Evolutionary conservation across 169 alveolate species (phyloP), one percentile per base, ranked within the genome.

Genomic region (Plasmodium vivax): DNA sequence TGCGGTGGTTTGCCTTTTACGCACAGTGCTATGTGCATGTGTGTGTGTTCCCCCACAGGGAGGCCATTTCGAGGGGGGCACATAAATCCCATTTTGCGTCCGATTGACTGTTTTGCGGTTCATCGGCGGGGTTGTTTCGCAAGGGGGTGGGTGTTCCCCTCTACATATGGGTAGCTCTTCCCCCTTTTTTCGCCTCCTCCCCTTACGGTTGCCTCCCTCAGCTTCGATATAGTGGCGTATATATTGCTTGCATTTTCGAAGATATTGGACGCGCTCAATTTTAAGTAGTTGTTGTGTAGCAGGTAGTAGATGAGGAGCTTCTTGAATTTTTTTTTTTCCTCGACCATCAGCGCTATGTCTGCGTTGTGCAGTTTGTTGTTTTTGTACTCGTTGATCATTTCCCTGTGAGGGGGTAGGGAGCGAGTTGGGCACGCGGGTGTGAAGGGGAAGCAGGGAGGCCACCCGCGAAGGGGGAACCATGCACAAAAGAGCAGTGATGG

Each of bases 181-280:
- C 0, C 47, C 3, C 47, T 68, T 83, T 68, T 83, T 83, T 36
- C 1, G 12, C 23, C 30, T 58, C n/a, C 16, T 43, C 34, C 51
- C 68, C 23, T 88, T 88, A 88, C 94, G 34, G 94, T 88, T 58
- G 94, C 94, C 45, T 88, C 94, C 56, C 94, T 88, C 82, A 88
- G 51, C 72, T 88, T 88, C 19, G 94, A 88, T 79, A 88, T 88
- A 8, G 94, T 79, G 82, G 94, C 87, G 79, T 88, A 88, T 88
- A 88, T 88, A 51, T 80, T 88, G 56, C 94, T 88, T 56, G 94
- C 94, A 88, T 88, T 88, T 75, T 88, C 94, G 47, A 88, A 88
- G 47, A 88, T 88, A 38, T 56, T 79, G 43, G 94, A 88, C n/a
- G 94, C 94, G 0, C 73, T 88, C 16, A 88, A 51, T 79, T 88